Percentiles rank a stretch among this genome's conserved stretches.
These are phyloP conservation scores for Fusarium coffeatum DNA, from an alignment of 2,329 filamentous ascomycete genomes.

Conservation along the genomic window DNA sequence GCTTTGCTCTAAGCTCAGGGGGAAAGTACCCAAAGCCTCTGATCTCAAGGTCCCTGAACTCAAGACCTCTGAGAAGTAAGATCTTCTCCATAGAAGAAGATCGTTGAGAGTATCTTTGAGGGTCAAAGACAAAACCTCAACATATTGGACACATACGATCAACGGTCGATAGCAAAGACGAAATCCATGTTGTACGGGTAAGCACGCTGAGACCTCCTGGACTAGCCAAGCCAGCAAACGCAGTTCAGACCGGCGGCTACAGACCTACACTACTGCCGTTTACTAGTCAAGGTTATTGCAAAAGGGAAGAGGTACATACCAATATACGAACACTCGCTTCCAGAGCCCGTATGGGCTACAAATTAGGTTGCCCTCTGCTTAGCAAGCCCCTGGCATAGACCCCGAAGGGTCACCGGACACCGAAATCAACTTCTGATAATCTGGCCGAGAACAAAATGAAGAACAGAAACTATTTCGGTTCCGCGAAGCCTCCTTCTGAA, in stretches of 20 bases:
- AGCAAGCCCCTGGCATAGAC: fast-evolving
- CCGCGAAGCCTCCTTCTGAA: no score
- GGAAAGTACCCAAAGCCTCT: neutral
- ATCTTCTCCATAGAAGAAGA: neutral
- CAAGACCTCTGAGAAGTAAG: neutral
- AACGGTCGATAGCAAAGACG: neutral
- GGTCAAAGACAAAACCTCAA: fast-evolving
- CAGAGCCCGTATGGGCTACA: no score
- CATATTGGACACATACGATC: fast-evolving
- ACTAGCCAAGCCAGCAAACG: neutral
- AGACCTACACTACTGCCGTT: fast-evolving
- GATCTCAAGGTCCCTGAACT: neutral
- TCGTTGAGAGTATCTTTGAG: neutral
- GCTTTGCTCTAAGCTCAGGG: neutral
- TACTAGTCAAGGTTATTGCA: fast-evolving
- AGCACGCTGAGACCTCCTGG: neutral
- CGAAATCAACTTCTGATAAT: no score
- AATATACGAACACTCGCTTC: neutral
- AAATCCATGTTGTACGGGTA: neutral
- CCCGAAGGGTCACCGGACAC: no score
- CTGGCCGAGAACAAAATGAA: no score
- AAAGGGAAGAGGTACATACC: neutral
- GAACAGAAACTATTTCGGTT: no score
- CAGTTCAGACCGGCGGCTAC: no score
- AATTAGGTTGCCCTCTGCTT: no score